A percentile compares a stretch with the other conserved stretches of the same genome.
phyloP scores from a whole-genome alignment of 2,329 filamentous ascomycete species.

The Pseudonectria foliicola region DNA sequence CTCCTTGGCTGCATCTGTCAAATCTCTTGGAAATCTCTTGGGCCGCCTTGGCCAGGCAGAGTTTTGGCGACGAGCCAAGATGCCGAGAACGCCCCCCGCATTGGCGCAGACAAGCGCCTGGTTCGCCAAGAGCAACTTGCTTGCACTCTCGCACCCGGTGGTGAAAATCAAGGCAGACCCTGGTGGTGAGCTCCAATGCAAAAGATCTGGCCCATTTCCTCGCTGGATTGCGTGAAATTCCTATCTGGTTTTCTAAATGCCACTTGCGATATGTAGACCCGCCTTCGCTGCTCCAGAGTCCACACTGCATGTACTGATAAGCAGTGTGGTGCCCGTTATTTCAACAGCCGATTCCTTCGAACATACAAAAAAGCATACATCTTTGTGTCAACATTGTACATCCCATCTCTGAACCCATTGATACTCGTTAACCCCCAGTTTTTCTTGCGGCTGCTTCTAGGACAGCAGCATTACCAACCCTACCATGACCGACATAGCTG shows the following conservation, averaged over 20 bases:
- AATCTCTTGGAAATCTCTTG: constrained; percentile 18
- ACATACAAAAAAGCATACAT: too few species aligned
- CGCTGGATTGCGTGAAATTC: neutral
- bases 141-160: constrained; percentile 11
- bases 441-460: too few species aligned
- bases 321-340: too few species aligned
- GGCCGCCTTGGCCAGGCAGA: constrained; percentile 1
- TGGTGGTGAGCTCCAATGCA: neutral
- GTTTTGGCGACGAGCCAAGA: constrained; percentile 15
- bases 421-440: too few species aligned
- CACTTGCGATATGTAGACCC: too few species aligned
- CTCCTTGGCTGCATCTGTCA: neutral
- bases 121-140: constrained; percentile 17
- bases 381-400: too few species aligned
- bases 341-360: too few species aligned
- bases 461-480: too few species aligned
- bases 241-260: too few species aligned
- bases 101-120: constrained; percentile 11
- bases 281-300: too few species aligned
- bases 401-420: too few species aligned
- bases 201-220: neutral
- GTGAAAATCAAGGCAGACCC: constrained; percentile 11
- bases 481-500: neutral
- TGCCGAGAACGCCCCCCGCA: constrained; percentile 17
- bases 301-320: too few species aligned